Conservation (phyloP, 176 grass and related monocot species). For the Oryza meridionalis region DNA sequence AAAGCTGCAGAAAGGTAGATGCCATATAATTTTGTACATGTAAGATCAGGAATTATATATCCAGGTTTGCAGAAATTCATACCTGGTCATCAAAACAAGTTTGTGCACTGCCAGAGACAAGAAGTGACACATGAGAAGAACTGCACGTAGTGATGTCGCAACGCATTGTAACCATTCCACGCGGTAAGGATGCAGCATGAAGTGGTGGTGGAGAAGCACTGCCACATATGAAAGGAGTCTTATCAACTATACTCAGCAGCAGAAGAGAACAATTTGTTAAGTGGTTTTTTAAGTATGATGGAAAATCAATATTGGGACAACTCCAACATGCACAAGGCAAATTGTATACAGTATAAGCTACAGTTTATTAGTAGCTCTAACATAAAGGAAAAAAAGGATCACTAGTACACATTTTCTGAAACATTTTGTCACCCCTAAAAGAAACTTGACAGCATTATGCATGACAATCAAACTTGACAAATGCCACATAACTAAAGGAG, state of each 20-base stretch:
- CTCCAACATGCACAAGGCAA: conserved; percentile 8
- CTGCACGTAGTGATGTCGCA: conserved; percentile 91
- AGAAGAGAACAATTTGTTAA: conserved; percentile 34
- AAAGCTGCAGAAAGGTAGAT: conserved; percentile 63
- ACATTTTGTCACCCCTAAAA: background rate
- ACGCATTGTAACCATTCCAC: conserved; percentile 96
- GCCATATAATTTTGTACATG: conserved; percentile 26
- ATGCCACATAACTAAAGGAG: background rate
- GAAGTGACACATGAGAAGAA: conserved; percentile 87
- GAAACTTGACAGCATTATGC: background rate
- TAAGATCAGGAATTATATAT: conserved; percentile 7
- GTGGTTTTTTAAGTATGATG: background rate
- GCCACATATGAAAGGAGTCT: conserved; percentile 32
- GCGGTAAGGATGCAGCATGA: conserved; percentile 85
- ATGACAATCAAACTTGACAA: background rate
- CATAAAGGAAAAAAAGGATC: conserved; percentile 11
- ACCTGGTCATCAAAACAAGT: conserved; percentile 98
- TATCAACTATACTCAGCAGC: conserved; percentile 16
- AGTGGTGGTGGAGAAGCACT: conserved; percentile 89
- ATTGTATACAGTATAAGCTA: conserved; percentile 13
- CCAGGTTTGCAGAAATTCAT: conserved; percentile 35
- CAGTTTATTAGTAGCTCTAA: conserved; percentile 21
- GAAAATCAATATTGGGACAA: background rate
- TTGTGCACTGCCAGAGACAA: conserved; percentile 96
- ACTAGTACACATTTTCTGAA: background rate